Percentiles rank a stretch among this genome's conserved stretches.
phyloP scores from a whole-genome alignment of 1,284 basidiomycete species.

The Cerioporus squamosus region DNA sequence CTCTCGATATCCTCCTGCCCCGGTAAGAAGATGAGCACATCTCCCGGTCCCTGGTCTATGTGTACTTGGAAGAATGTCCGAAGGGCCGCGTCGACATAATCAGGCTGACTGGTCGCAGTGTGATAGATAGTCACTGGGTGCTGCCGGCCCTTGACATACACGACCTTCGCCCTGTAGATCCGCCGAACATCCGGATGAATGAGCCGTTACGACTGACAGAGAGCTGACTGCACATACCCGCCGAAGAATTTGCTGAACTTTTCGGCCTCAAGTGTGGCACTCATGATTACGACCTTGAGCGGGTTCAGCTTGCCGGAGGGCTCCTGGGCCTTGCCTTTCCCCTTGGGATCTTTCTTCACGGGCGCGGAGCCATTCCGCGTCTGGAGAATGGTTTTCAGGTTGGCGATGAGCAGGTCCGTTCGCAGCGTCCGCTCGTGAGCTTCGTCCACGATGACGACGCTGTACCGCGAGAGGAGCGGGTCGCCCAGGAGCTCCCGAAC shows the following conservation, averaged over 20 bases:
- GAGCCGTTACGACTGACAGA: neutral
- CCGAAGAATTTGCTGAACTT: constrained; percentile 91
- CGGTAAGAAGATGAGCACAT: constrained; percentile 93
- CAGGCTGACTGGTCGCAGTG: constrained; percentile 71
- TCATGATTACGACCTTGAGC: constrained; percentile 96
- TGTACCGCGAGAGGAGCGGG: constrained; percentile 81
- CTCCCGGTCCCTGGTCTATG: constrained; percentile 77
- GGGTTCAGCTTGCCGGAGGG: constrained; percentile 43
- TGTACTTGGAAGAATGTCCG: constrained; percentile 94
- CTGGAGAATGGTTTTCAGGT: constrained; percentile 86
- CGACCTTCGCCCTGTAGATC: constrained; percentile 70
- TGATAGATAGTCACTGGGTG: constrained; percentile 89
- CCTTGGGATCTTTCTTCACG: constrained; percentile 43
- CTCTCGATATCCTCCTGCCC: constrained; percentile 98
- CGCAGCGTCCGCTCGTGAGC: constrained; percentile 96
- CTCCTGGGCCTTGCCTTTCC: constrained; percentile 15
- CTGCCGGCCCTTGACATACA: constrained; percentile 93
- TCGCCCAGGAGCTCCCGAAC: constrained; percentile 88
- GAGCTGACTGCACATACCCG: constrained; percentile 46
- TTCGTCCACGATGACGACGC: constrained; percentile 93
- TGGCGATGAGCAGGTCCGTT: constrained; percentile 93
- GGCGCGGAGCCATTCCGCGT: constrained; percentile 57
- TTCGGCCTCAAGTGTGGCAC: constrained; percentile 94
- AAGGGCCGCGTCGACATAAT: constrained; percentile 90
- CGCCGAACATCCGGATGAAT: neutral